These are phyloP conservation scores for Chamaecyparis obtusa DNA, from an alignment of 75 land plant genomes.

Conservation along the genomic window DNA sequence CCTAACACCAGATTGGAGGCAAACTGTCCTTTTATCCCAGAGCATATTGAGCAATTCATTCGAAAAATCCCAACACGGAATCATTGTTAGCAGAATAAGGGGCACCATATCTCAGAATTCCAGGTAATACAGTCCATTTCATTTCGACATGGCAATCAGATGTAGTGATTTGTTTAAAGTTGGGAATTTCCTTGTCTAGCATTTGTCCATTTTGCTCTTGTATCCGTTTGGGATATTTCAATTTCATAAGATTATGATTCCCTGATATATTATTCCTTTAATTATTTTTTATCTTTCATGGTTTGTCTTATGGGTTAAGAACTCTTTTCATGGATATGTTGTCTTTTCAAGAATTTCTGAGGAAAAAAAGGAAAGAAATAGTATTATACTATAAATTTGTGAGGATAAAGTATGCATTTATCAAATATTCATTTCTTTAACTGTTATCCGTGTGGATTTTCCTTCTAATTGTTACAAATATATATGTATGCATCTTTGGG, in stretches of 20 bases:
- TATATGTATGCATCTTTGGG: neutral
- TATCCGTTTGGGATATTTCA: too few relatives aligned
- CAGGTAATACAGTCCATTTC: too few relatives aligned
- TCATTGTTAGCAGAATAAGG: too few relatives aligned
- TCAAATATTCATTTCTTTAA: neutral
- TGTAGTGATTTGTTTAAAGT: too few relatives aligned
- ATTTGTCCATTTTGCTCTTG: too few relatives aligned
- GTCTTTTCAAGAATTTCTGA: neutral
- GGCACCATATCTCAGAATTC: too few relatives aligned
- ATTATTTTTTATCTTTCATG: neutral
- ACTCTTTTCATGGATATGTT: neutral
- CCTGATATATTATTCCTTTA: neutral
- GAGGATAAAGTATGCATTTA: neutral
- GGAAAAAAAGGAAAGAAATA: neutral
- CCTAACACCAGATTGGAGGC: too few relatives aligned
- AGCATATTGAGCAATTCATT: too few relatives aligned
- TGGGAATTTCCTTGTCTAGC: too few relatives aligned
- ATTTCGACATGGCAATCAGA: too few relatives aligned
- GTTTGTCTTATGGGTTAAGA: neutral
- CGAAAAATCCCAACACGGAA: too few relatives aligned
- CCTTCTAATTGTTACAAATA: neutral
- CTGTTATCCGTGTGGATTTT: neutral
- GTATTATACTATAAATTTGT: neutral
- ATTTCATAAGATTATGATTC: neutral
- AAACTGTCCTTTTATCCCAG: too few relatives aligned